These are phyloP conservation scores for Eucalyptus erythrocorys DNA, from an alignment of 345 rosid genomes.

Conservation along the genomic window DNA sequence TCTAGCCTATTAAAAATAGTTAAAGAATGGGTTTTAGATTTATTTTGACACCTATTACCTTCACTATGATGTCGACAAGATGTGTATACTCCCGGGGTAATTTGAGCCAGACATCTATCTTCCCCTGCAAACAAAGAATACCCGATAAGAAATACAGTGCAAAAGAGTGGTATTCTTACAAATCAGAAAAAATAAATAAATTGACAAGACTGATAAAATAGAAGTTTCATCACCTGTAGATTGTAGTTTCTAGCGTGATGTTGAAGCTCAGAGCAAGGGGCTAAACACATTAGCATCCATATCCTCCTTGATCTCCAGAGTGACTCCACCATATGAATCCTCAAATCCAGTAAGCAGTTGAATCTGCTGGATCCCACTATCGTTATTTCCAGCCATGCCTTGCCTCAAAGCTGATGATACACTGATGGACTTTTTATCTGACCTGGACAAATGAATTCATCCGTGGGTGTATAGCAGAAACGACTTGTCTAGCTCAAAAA, in stretches of 20 bases:
- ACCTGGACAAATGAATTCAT: neutral
- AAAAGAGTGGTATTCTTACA: neutral
- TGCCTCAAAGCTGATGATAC: neutral
- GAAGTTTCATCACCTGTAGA: constrained; percentile 16
- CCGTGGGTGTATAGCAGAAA: too few relatives aligned
- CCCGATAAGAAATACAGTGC: neutral
- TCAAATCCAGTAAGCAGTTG: constrained; percentile 17
- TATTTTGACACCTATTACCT: constrained; percentile 10
- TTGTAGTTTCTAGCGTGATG: constrained; percentile 32
- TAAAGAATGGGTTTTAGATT: too few relatives aligned
- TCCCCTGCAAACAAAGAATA: constrained; percentile 31
- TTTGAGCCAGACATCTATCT: constrained; percentile 61
- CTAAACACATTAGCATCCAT: constrained; percentile 30
- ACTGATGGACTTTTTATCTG: constrained; percentile 1
- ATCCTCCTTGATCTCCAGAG: constrained; percentile 12
- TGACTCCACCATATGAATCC: constrained; percentile 29
- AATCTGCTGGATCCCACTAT: neutral
- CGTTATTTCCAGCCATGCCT: neutral
- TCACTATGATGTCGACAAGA: constrained; percentile 32
- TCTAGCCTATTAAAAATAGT: too few relatives aligned
- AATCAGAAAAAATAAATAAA: neutral
- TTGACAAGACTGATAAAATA: too few relatives aligned
- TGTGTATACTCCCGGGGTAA: constrained; percentile 25
- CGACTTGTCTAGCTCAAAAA: too few relatives aligned
- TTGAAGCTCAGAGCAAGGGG: constrained; percentile 31